Percentiles rank a stretch among this genome's conserved stretches.
Evolutionary conservation across 208 protist genomes (phyloP).

Genomic region (Acanthamoeba triangularis): DNA sequence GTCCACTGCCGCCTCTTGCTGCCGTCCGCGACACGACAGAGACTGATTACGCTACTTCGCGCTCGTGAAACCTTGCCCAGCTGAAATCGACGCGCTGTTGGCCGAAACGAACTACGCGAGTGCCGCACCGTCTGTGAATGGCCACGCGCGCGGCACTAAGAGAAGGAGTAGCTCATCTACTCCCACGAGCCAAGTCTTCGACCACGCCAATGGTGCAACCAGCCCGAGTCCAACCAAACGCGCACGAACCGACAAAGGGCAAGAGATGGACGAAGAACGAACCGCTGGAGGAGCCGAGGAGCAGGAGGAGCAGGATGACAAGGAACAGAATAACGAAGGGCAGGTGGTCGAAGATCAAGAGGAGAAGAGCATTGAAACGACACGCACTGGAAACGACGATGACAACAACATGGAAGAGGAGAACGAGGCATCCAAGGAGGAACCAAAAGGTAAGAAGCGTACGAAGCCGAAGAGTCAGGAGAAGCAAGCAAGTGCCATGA

Average conservation of each 20-base stretch:
- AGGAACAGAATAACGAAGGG: background rate
- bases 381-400: background rate
- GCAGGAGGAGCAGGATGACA: background rate
- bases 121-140: background rate
- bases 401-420: background rate
- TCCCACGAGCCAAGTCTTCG: background rate
- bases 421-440: background rate
- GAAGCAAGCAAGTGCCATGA: background rate
- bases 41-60: too few relatives aligned
- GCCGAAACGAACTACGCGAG: background rate
- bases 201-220: background rate
- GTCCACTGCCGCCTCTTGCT: background rate
- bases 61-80: background rate
- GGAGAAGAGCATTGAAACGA: background rate
- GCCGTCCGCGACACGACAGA: too few relatives aligned
- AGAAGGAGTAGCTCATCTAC: background rate
- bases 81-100: conserved; percentile 5
- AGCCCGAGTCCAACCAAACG: background rate
- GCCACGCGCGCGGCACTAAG: background rate
- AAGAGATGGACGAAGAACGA: background rate
- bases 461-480: background rate
- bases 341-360: too few relatives aligned
- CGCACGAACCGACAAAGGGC: background rate
- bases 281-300: background rate
- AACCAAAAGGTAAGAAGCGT: too few relatives aligned